These are phyloP conservation scores for Termitomyces sp. DNA, from an alignment of 768 basidiomycete species.

Conservation along the genomic window DNA sequence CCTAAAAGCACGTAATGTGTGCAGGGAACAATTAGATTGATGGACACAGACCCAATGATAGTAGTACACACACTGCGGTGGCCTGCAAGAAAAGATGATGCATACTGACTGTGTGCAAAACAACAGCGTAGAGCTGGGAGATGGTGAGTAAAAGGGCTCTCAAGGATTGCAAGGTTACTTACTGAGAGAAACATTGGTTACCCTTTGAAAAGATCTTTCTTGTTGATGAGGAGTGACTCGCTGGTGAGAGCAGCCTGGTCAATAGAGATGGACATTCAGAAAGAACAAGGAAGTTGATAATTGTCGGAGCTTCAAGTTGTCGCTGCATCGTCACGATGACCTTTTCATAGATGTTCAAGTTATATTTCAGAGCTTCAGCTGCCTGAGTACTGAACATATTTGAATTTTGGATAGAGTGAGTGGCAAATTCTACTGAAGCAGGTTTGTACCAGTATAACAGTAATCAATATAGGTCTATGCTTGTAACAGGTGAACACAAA, in stretches of 20 bases:
- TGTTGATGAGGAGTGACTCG: not conserved
- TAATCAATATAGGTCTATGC: not conserved
- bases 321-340: not conserved
- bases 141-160: too few relatives aligned
- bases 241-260: not conserved
- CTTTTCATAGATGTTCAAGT: too few relatives aligned
- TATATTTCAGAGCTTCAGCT: not conserved
- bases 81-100: too few relatives aligned
- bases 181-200: too few relatives aligned
- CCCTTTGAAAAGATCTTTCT: too few relatives aligned
- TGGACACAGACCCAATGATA: too few relatives aligned
- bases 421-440: not conserved
- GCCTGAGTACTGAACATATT: not conserved
- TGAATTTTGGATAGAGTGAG: not conserved
- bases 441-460: not conserved
- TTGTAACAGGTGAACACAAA: not conserved
- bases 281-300: not conserved
- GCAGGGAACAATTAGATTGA: too few relatives aligned
- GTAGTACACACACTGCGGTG: too few relatives aligned
- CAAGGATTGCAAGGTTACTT: too few relatives aligned
- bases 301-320: not conserved
- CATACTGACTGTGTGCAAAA: too few relatives aligned
- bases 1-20: too few relatives aligned
- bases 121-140: too few relatives aligned
- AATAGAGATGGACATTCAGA: not conserved